Evolutionary conservation across 345 rosid genomes (phyloP), one percentile per base, ranked within the genome.

Genomic region (Linum tenue): DNA sequence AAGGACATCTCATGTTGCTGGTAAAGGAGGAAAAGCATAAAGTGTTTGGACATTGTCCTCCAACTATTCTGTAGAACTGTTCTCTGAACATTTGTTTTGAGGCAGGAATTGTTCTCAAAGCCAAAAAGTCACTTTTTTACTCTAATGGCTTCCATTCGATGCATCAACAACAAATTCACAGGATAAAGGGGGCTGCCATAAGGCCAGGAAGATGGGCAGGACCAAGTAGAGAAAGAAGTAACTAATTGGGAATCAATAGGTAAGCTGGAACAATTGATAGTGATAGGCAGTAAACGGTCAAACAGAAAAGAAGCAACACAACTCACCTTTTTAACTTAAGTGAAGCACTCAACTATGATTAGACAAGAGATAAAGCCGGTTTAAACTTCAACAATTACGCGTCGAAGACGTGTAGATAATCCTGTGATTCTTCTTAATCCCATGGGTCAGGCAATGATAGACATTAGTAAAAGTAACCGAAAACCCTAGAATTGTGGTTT

Each of bases 1-100:
- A 77, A 37, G 67, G 66, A 77, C 75, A 67, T 70, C 67, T 72
- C 80, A 56, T 55, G 73, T 70, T 72, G 79, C 67, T 64, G 9
- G 62, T 75, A 41, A 68, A 22, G 31, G 31, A 22, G 31, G 31
- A 64, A 61, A 59, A 55, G 62, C 63, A 64, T 66, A 68, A 41
- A 70, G 67, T 53, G 66, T 75, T 65, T 72, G 17, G 51, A 67
- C 76, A 63, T 65, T 67, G 56, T 50, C 77, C 39, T 62, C 81
- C 83, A 72, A 37, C 59, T 71, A 66, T 72, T 72, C 59, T 42
- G 43, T 67, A 69, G 74, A 72, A 60, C 69, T 68, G 67, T 78
- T 64, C 68, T 72, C 70, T 68, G 51, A 60, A 70, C 66, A 72
- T 65, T 73, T 69, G 76, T 70, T 66, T 76, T 77, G 71, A 62